Evolutionary conservation across 768 basidiomycete species (phyloP).

Genomic region (Lentinula sp.): DNA sequence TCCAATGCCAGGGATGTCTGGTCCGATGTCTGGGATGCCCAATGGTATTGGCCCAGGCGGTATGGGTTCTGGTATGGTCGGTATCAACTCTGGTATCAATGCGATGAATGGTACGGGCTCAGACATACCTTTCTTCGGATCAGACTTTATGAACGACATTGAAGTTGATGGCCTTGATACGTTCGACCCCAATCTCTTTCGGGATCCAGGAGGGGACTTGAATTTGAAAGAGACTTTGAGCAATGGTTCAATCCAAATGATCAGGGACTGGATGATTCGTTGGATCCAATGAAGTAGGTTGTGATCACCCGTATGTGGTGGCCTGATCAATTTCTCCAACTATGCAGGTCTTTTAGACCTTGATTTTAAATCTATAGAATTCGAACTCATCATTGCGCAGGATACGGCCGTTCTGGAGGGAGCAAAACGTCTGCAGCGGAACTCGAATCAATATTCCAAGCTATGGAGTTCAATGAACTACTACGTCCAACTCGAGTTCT

Average conservation of each 20-base stretch:
- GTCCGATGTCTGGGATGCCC: background rate
- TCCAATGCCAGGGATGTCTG: background rate
- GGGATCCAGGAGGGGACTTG: slow-evolving; percentile 34
- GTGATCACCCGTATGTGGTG: too few species aligned
- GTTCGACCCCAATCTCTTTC: slow-evolving; percentile 35
- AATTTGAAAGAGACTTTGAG: slow-evolving; percentile 73
- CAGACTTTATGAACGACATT: slow-evolving; percentile 42
- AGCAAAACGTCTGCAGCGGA: slow-evolving; percentile 74
- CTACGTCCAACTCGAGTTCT: slow-evolving; percentile 67
- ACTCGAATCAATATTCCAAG: slow-evolving; percentile 66
- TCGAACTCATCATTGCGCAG: slow-evolving; percentile 31
- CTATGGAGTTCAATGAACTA: slow-evolving; percentile 72
- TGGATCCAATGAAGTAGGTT: slow-evolving; percentile 1
- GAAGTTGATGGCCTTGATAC: slow-evolving; percentile 25
- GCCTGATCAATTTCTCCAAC: slow-evolving; percentile 76
- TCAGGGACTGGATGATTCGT: background rate
- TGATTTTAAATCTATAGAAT: background rate
- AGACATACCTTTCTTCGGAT: slow-evolving; percentile 17
- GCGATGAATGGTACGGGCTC: background rate
- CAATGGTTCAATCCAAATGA: slow-evolving; percentile 70
- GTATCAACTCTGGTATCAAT: background rate
- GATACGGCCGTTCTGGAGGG: slow-evolving; percentile 80
- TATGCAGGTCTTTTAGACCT: slow-evolving; percentile 59
- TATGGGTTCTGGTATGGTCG: background rate
- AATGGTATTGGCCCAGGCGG: background rate